A percentile compares a stretch with the other conserved stretches of the same genome.
Evolutionary conservation across 371 early-diverging fungal genomes (phyloP).

Genomic region (Phascolomyces articulosus): DNA sequence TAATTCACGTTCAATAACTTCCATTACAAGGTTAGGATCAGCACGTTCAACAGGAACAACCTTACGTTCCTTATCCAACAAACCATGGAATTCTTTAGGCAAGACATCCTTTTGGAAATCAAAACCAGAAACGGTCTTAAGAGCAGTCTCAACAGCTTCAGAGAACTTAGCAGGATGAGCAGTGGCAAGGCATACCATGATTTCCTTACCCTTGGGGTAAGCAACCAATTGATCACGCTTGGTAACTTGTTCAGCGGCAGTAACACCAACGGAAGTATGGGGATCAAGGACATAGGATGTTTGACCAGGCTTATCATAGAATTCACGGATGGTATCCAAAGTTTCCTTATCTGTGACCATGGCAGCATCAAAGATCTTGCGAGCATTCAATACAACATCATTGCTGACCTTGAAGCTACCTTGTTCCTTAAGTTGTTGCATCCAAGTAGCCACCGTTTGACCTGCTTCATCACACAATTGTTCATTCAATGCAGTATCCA

Average conservation of each 20-base stretch:
- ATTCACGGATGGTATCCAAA: slow-evolving; percentile 71
- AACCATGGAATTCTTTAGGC: slow-evolving; percentile 72
- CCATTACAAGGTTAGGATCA: slow-evolving; percentile 60
- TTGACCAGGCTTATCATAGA: slow-evolving; percentile 60
- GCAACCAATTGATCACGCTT: slow-evolving; percentile 28
- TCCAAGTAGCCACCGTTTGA: slow-evolving; percentile 71
- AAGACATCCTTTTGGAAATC: slow-evolving; percentile 67
- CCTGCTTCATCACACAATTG: slow-evolving; percentile 58
- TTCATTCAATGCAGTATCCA: slow-evolving; percentile 35
- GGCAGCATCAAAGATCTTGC: slow-evolving; percentile 76
- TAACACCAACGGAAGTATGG: slow-evolving; percentile 95
- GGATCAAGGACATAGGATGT: slow-evolving; percentile 88
- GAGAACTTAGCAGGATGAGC: slow-evolving; percentile 98
- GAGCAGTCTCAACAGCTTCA: slow-evolving; percentile 84
- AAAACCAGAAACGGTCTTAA: slow-evolving; percentile 60
- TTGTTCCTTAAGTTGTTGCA: slow-evolving; percentile 73
- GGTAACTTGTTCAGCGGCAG: slow-evolving; percentile 70
- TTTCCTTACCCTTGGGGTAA: slow-evolving; percentile 37
- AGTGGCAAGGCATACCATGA: slow-evolving; percentile 83
- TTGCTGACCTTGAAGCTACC: slow-evolving; percentile 77
- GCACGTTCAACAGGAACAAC: slow-evolving; percentile 63
- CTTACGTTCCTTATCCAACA: slow-evolving; percentile 70
- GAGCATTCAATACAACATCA: slow-evolving; percentile 66
- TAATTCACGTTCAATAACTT: slow-evolving; percentile 63
- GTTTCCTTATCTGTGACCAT: slow-evolving; percentile 80